Conservation (phyloP, 352 stramenopile species). For the Phytophthora tubulina region DNA sequence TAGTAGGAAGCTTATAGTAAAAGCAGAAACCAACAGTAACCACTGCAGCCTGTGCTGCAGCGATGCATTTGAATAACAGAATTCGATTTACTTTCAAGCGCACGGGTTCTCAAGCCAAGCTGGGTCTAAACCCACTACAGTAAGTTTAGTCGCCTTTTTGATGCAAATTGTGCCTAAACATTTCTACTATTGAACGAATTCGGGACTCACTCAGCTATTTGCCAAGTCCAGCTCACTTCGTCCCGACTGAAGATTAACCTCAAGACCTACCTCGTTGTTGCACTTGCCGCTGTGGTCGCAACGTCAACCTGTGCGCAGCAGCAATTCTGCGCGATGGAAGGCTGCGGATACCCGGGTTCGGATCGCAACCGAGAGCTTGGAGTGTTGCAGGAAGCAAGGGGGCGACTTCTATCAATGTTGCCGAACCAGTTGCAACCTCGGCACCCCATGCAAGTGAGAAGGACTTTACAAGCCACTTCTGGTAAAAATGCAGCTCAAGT, state of each 20-base stretch:
- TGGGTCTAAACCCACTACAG: no score
- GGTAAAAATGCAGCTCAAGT: no score
- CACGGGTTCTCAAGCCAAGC: no score
- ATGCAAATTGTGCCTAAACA: no score
- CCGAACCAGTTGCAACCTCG: not conserved
- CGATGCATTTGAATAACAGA: no score
- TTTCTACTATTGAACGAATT: no score
- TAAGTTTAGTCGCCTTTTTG: no score
- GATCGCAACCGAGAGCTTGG: not conserved
- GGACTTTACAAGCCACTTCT: no score
- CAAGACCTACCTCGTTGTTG: not conserved
- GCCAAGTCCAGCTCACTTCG: not conserved
- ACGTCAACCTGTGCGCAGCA: not conserved
- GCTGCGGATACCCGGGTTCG: not conserved
- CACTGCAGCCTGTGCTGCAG: no score
- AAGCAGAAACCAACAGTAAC: no score
- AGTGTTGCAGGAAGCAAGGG: not conserved
- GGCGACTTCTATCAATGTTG: not conserved
- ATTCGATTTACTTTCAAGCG: no score
- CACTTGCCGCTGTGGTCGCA: not conserved
- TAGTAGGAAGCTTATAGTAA: no score
- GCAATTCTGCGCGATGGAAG: not conserved
- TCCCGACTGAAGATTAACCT: not conserved
- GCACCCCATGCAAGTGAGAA: not conserved
- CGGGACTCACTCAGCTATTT: not conserved